Evolutionary conservation across 176 grass and related monocot species (phyloP).

Genomic region (Carex parvula): DNA sequence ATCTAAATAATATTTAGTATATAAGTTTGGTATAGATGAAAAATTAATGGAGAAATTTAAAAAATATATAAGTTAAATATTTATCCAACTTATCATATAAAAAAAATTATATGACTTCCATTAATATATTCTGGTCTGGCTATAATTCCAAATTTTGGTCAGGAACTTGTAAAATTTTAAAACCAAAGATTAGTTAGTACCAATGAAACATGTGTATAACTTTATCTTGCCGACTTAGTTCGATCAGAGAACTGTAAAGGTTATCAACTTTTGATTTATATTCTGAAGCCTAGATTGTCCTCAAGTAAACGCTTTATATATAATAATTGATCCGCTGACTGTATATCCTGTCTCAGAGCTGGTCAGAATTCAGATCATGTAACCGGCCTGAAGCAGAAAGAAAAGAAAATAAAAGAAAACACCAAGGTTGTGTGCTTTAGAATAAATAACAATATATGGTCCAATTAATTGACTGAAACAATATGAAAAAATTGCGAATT

Average conservation of each 20-base stretch:
- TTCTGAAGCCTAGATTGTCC: background rate
- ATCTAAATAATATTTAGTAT: background rate
- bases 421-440: background rate
- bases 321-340: background rate
- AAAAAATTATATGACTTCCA: background rate
- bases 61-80: background rate
- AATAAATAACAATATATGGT: no score
- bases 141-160: background rate
- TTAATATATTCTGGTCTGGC: background rate
- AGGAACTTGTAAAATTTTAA: background rate
- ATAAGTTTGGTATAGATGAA: background rate
- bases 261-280: background rate
- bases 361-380: slow-evolving; percentile 19
- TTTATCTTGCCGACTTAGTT: background rate
- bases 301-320: background rate
- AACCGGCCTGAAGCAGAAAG: background rate
- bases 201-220: background rate
- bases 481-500: no score
- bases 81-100: background rate
- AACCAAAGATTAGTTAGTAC: background rate
- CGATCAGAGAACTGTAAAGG: background rate
- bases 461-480: no score
- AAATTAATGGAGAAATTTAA: background rate
- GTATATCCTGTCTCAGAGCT: background rate
- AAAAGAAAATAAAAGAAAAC: background rate